Base-by-base conservation (phyloP, 805 yeast species). In the Saccharomycopsis sp. region DNA sequence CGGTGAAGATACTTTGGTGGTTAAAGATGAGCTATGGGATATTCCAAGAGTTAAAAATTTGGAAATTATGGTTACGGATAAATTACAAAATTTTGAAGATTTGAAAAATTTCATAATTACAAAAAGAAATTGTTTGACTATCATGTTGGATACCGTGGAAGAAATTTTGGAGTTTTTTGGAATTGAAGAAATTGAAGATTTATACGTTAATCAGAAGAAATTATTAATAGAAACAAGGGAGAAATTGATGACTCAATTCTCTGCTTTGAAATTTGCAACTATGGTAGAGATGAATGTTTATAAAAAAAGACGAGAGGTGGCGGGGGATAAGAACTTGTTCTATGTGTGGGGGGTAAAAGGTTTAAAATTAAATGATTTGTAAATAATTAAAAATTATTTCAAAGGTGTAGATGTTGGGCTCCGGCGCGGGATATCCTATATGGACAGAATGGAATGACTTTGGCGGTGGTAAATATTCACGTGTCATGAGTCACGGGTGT, bases 121-220 rank as follows among this genome's bases (percentile, higher is more conserved):
- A 10, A 21, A 25, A 5, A 17, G n/a, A 14, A 39, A 40, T 32
- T 19, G 36, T 20, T n/a, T 40, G 6, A 3, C 9, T 8, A 18
- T 40, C 5, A 23, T 25, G 10, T 10, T 41, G 6, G 31, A 17
- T 25, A 14, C 21, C 8, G 21, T 23, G n/a, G 27, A 21, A 18
- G 42, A 43, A 4, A 23, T 43, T 4, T 15, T 43, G 5, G n/a
- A 17, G 5, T 43, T 43, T 28, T 39, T 38, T 14, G 34, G 21
- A 6, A 26, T 31, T 19, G 31, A 23, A 3, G 46, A 43, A 20
- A 26, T 37, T 4, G 46, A 43, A 32, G 31, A 27, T 15, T 23
- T 43, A 10, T 43, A 43, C 21, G 35, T 43, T n/a, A 23, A 35
- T n/a, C 46, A 43, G 23, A 17, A 35, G 5, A 28, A 36, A 21